Percentiles rank a stretch among this genome's conserved stretches.
Evolutionary conservation across 148 eudicot species (phyloP).

Genomic region (Silene latifolia): DNA sequence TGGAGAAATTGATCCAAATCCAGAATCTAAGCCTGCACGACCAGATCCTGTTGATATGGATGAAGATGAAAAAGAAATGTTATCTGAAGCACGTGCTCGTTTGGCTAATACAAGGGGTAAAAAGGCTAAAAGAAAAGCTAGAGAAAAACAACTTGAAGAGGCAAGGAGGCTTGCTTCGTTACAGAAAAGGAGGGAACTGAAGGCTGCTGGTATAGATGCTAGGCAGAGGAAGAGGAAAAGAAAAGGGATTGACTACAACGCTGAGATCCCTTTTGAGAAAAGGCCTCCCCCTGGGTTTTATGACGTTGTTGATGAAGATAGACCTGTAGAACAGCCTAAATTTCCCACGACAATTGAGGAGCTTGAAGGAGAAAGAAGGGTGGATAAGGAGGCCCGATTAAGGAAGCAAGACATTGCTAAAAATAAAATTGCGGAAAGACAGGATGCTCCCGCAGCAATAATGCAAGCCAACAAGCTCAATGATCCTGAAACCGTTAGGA

Average conservation of each 20-base stretch:
- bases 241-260: slow-evolving; percentile 92
- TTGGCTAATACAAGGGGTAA: slow-evolving; percentile 95
- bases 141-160: slow-evolving; percentile 99
- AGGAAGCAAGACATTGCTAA: slow-evolving; percentile 95
- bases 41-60: slow-evolving; percentile 99
- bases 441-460: slow-evolving; percentile 93
- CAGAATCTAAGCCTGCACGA: slow-evolving; percentile 97
- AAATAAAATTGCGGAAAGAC: slow-evolving; percentile 87
- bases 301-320: slow-evolving; percentile 76
- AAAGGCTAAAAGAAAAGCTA: slow-evolving; percentile 97
- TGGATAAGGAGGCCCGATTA: slow-evolving; percentile 82
- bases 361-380: slow-evolving; percentile 94
- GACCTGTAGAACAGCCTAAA: slow-evolving; percentile 65
- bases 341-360: slow-evolving; percentile 95
- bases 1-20: slow-evolving; percentile 98
- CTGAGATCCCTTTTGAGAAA: slow-evolving; percentile 98
- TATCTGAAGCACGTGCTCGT: slow-evolving; percentile 97
- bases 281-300: slow-evolving; percentile 94
- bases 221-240: slow-evolving; percentile 90
- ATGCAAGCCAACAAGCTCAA: slow-evolving; percentile 95
- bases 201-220: slow-evolving; percentile 93
- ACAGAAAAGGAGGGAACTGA: slow-evolving; percentile 95
- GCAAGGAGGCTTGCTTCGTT: slow-evolving; percentile 98
- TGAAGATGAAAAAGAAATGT: slow-evolving; percentile 99
- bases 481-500: slow-evolving; percentile 90